Base-by-base conservation (phyloP, 2,329 filamentous ascomycete species). In the Reticulascus tulasneorum region DNA sequence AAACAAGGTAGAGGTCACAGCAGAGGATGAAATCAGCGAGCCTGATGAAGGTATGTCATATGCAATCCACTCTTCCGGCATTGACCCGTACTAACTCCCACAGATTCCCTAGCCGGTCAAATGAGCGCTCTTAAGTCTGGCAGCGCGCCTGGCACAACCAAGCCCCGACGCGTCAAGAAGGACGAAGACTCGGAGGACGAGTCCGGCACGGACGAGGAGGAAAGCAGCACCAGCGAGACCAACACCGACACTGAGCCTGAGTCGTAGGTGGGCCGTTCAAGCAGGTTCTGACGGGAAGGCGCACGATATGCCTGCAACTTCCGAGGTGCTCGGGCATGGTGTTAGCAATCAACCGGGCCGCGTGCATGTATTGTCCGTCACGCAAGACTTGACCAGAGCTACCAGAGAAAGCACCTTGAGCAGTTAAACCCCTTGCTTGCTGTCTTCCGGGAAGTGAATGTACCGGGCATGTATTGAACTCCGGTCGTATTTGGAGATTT, bases 11-110 rank as follows among this genome's bases (percentile, higher is more conserved):
- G 77, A 84, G 48, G 82, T 94, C 55, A 77, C 79, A 34, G 85
- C 82, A 30, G 89, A 96, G 49, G 93, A 95, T 52, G 93, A 98
- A 40, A 98, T 98, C 48, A 94, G 87, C 57, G 93, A 98, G 60
- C 93, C 94, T 23, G 93, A 97, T 46, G 93, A 98, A 72, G 93
- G 93, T 95, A 74, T 71, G 82, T 71, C 33, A 12, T 26, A 29
- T 15, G 28, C 29, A 36, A 32, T 37, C 45, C 15, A 23, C 33
- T 29, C 32, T 27, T 20, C 23, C 18, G 29, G 40, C 30, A 26
- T 37, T 32, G 47, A 62, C 39, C 9, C 27, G 23, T 33, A 36
- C n/a, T 27, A 10, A 7, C 6, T 6, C 41, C 47, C 51, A 40
- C 47, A 94, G 88, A 94, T 64, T 89, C 88, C 3, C 73, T 96